Evolutionary conservation across 306 rosid genomes (phyloP), one percentile per base, ranked within the genome.

Genomic region (Lathyrus oleraceus): DNA sequence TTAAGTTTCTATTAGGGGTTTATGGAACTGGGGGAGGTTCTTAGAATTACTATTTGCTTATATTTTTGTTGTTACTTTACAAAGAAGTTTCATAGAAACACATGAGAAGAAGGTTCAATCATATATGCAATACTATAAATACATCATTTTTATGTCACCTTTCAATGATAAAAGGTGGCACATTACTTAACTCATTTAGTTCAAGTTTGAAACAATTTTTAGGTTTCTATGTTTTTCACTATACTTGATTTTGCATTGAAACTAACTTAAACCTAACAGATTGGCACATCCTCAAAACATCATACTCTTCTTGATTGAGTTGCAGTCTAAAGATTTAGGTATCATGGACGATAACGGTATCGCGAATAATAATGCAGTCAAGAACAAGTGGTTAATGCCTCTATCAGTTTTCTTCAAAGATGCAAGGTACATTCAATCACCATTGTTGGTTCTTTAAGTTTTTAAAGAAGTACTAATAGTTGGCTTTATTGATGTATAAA

Each of bases 381-480:
- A 60, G 72, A 81, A 61, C 85, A 80, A 75, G 72, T 78, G 83
- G 90, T 88, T 75, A 56, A 61, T 87, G 27, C 95, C 97, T 36
- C 67, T 87, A 76, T 76, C 84, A 70, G 95, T 94, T 73, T 90
- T 94, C 95, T 90, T 94, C 91, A 84, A 65, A 81, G 96, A 88
- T 72, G 86, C 92, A 81, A 90, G 97, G 98, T 94, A 83, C 8
- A n/a, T 39, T 5, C 10, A 47, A 13, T 25, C 28, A 25, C 28
- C 28, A 25, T 25, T 25, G 28, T 25, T 25, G 25, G 25, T 25
- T 25, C 28, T 25, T 25, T 25, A 25, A 25, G 28, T 25, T 0
- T 25, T 25, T 25, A 3, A 21, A 28, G 13, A 12, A 67, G 43
- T 53, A 21, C 65, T 76, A 62, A 81, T 13, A 15, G 11, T 49